These are phyloP conservation scores for Chlamydomonas incerta DNA, from an alignment of 139 green algal species.

Conservation along the genomic window DNA sequence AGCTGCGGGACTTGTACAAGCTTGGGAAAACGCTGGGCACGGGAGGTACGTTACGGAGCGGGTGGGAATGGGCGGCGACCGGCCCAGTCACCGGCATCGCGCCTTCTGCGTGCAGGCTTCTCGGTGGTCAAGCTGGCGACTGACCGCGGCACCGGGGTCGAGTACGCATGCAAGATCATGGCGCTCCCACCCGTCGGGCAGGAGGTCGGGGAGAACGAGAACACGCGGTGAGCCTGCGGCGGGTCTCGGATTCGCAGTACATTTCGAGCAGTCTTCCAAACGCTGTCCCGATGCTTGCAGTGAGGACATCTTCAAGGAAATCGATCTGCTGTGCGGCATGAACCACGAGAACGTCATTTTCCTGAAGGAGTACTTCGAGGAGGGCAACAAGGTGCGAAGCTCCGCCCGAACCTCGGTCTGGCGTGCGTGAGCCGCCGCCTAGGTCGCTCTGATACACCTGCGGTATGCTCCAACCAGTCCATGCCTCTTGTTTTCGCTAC, in stretches of 20 bases:
- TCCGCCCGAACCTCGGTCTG: too few species aligned
- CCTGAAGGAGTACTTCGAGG: conserved; percentile 93
- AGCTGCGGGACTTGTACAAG: conserved; percentile 82
- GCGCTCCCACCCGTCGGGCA: conserved; percentile 69
- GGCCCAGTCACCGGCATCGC: background rate
- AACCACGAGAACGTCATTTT: conserved; percentile 88
- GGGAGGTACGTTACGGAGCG: conserved; percentile 64
- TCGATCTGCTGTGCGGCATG: conserved; percentile 87
- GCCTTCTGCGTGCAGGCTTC: conserved; percentile 72
- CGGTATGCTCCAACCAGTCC: too few species aligned
- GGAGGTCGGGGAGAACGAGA: conserved; percentile 77
- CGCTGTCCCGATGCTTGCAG: conserved; percentile 23
- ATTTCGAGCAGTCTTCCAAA: background rate
- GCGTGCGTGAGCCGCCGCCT: too few species aligned
- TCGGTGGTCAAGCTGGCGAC: conserved; percentile 85
- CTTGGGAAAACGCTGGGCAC: conserved; percentile 84
- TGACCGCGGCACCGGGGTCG: conserved; percentile 66
- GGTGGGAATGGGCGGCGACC: background rate
- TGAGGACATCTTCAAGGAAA: conserved; percentile 94
- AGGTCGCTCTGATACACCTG: too few species aligned
- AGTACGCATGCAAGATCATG: conserved; percentile 94
- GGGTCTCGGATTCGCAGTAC: too few species aligned
- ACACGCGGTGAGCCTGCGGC: conserved; percentile 57
- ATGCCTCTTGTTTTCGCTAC: too few species aligned
- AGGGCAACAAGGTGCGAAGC: conserved; percentile 66